Evolutionary conservation across 1,284 basidiomycete genomes (phyloP).

Genomic region (Apiotrichum montevideense): DNA sequence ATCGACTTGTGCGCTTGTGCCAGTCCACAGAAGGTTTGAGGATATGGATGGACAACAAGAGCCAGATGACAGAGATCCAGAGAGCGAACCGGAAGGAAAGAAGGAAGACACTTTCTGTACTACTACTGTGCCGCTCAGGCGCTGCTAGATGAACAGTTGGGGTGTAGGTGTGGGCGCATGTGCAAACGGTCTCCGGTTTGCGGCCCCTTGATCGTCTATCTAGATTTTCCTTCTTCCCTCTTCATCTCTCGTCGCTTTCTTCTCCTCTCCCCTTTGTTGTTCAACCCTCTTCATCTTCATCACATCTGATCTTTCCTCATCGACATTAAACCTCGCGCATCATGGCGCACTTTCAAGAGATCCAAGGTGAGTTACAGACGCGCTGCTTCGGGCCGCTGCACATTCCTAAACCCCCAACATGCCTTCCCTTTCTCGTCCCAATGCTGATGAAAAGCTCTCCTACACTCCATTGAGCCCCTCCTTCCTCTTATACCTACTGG

Average conservation of each 20-base stretch:
- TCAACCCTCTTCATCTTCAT: background rate
- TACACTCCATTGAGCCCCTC: background rate
- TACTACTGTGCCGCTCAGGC: no score
- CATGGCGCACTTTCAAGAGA: background rate
- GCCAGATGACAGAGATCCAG: no score
- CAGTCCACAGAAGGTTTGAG: no score
- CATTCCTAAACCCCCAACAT: background rate
- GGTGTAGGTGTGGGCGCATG: no score
- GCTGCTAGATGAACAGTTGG: no score
- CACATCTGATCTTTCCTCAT: background rate
- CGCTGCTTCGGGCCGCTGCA: background rate
- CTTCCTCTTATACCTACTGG: constrained; percentile 3
- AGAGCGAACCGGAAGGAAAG: no score
- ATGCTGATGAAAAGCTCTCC: background rate
- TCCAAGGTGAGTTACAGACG: no score
- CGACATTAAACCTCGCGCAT: background rate
- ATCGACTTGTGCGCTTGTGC: no score
- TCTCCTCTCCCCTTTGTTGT: background rate
- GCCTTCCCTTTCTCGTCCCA: background rate
- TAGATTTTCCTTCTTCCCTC: background rate
- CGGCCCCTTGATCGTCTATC: background rate
- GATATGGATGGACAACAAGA: no score
- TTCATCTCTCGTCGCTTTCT: background rate
- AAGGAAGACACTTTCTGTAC: no score
- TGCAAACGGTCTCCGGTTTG: no score